These are phyloP conservation scores for Fraxinus floribunda DNA, from an alignment of 305 asterid species.

Conservation along the genomic window DNA sequence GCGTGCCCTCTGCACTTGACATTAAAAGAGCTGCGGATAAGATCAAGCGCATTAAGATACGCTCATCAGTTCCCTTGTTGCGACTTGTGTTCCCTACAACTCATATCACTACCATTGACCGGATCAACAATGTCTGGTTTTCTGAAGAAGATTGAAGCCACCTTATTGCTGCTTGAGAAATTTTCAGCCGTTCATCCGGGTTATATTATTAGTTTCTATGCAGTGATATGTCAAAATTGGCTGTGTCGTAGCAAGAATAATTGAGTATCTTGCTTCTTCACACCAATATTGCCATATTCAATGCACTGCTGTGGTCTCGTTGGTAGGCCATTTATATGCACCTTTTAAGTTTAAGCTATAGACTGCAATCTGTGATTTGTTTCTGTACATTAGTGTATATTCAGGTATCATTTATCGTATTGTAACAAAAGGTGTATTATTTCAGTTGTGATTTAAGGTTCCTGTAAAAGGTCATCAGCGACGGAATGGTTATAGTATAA, in stretches of 20 bases:
- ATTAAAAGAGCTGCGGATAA: constrained; percentile 52
- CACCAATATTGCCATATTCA: background rate
- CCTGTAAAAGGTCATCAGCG: background rate
- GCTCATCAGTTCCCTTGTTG: constrained; percentile 60
- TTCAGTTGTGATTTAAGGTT: background rate
- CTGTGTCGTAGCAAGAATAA: background rate
- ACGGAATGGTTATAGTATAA: background rate
- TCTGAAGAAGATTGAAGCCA: constrained; percentile 29
- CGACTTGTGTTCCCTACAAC: constrained; percentile 74
- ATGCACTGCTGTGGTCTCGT: background rate
- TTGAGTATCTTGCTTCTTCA: background rate
- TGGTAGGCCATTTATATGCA: background rate
- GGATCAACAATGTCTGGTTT: constrained; percentile 37
- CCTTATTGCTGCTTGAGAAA: background rate
- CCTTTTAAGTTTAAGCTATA: background rate
- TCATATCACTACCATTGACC: constrained; percentile 55
- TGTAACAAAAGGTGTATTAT: background rate
- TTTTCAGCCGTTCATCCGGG: background rate
- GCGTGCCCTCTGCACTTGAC: constrained; percentile 54
- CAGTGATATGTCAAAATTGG: background rate
- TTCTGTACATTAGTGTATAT: background rate
- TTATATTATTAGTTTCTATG: background rate
- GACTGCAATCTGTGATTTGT: background rate
- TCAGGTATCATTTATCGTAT: background rate
- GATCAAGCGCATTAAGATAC: constrained; percentile 32